Evolutionary conservation across 2,329 filamentous ascomycete species (phyloP), one percentile per base, ranked within the genome.

Genomic region (Sarocladium kiliense): DNA sequence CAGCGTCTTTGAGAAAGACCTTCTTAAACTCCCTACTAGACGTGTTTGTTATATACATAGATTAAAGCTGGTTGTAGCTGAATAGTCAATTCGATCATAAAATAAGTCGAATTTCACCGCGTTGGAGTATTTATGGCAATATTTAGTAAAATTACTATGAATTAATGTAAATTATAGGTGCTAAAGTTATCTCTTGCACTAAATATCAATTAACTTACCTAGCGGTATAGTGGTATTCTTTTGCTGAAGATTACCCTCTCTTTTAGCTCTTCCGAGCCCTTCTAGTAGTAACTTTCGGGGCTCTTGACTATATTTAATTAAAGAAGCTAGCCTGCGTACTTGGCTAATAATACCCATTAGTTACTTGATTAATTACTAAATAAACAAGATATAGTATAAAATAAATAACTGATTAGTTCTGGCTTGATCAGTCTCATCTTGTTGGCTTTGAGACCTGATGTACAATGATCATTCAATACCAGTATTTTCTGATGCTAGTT

Each of bases 241-340:
- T 5, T 39, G 36, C 6, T 39, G 5, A 39, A 39, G 36, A 16
- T 16, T 39, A 39, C n/a, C 11, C 11, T 39, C 36, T n/a, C n/a
- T 39, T 18, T 39, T 39, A 39, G 36, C 36, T 18, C 36, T 39
- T 18, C n/a, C n/a, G n/a, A 39, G 36, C 9, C 12, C 36, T 39
- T 39, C n/a, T 9, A 39, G n/a, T 39, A 39, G 16, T 18, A 39
- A 16, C n/a, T 39, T 39, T n/a, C n/a, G n/a, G n/a, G 36, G 36
- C 36, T 39, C 36, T 39, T 39, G 36, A 39, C n/a, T 39, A 39
- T 39, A 39, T 39, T 39, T 39, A 39, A 39, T 39, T n/a, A 39
- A 39, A 39, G 36, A 16, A 6, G 36, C 36, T 39, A 39, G 11
- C n/a, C 36, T 6, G 6, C n/a, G 36, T 9, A 39, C 5, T 14